These are phyloP conservation scores for Neodidymelliopsis sp. DNA, from an alignment of 2,329 filamentous ascomycete species.

Conservation along the genomic window DNA sequence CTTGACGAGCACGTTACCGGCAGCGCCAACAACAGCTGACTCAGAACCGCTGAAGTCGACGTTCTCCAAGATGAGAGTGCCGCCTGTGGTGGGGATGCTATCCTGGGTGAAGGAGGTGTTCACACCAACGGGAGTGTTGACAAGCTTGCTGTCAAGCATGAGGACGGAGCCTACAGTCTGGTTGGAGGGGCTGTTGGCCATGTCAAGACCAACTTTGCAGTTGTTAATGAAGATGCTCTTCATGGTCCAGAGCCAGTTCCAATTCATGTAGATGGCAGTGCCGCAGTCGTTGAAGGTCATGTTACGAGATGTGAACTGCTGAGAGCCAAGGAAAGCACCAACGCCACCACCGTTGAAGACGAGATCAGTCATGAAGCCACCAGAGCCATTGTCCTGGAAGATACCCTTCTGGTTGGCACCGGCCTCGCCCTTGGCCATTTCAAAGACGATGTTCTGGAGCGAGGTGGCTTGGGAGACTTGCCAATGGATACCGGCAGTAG, in stretches of 20 bases:
- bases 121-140: conserved; percentile 77
- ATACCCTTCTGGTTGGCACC: conserved; percentile 64
- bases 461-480: conserved; percentile 71
- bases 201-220: conserved; percentile 58
- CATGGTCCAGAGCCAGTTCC: conserved; percentile 62
- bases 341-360: conserved; percentile 67
- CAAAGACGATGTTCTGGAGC: conserved; percentile 68
- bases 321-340: conserved; percentile 67
- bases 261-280: conserved; percentile 62
- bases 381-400: conserved; percentile 67
- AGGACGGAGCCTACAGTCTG: conserved; percentile 88
- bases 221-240: conserved; percentile 56
- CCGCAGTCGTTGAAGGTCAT: conserved; percentile 58
- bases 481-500: conserved; percentile 68
- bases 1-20: conserved; percentile 68
- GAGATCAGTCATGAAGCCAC: conserved; percentile 67
- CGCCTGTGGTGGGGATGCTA: conserved; percentile 73
- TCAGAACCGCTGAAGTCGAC: conserved; percentile 79
- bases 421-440: conserved; percentile 57
- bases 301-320: conserved; percentile 67
- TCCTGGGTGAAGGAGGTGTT: conserved; percentile 77
- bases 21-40: conserved; percentile 68
- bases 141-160: conserved; percentile 80
- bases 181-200: conserved; percentile 61
- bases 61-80: conserved; percentile 86